These are phyloP conservation scores for Didymella pomorum DNA, from an alignment of 2,329 filamentous ascomycete species.

Conservation along the genomic window DNA sequence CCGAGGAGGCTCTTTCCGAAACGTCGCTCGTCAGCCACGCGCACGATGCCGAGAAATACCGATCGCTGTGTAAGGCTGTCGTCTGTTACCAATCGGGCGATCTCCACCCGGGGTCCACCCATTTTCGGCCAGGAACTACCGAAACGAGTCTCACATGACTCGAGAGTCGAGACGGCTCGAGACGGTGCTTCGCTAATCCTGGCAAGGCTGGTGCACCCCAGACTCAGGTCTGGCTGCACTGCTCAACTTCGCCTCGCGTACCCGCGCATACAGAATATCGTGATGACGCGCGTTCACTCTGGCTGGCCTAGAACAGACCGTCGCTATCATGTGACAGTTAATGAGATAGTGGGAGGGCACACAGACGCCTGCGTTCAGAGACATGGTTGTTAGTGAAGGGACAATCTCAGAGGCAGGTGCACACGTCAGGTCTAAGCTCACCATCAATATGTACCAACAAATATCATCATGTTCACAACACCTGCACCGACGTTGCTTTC, in stretches of 20 bases:
- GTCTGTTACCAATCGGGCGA: conserved; percentile 3
- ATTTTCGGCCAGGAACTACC: not conserved
- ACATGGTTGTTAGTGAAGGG: not conserved
- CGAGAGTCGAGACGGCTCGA: not conserved
- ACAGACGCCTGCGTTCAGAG: not conserved
- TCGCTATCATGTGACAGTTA: not conserved
- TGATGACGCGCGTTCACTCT: not conserved
- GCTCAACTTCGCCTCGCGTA: not conserved
- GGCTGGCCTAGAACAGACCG: not conserved
- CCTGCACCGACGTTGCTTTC: not conserved
- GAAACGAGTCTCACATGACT: conserved; percentile 9
- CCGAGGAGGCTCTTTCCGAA: conserved; percentile 1
- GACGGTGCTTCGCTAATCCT: not conserved
- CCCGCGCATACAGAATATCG: not conserved
- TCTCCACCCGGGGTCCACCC: conserved; percentile 4
- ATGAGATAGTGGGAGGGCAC: not conserved
- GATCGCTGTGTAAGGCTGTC: not conserved
- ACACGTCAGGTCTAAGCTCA: conserved; percentile 1
- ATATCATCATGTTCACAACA: not conserved
- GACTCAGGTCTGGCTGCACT: not conserved
- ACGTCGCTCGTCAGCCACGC: conserved; percentile 5
- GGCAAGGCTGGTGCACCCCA: conserved; percentile 3
- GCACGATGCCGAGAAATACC: conserved; percentile 10
- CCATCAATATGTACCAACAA: not conserved
- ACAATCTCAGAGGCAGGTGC: not conserved